Base-by-base conservation (phyloP, 768 basidiomycete species). In the Mycena floridula region DNA sequence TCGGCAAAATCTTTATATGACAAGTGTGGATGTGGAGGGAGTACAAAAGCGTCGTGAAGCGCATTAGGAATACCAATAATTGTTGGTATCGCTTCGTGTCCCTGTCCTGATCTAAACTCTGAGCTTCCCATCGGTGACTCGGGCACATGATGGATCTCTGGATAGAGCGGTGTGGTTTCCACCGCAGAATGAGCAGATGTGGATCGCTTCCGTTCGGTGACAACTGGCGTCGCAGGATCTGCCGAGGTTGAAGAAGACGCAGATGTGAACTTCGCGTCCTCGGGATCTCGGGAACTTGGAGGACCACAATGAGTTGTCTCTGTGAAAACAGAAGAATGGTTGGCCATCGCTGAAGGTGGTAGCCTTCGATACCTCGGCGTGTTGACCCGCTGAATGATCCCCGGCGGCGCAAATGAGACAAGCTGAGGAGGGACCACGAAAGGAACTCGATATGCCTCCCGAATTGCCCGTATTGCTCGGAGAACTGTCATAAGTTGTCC, bases 331-430 rank as follows among this genome's bases (percentile, higher is more conserved):
- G 45, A 52, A 56, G 25, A 45, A 36, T 2, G 35, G 18, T 2
- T 41, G 37, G 0, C 54, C 53, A 16, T 54, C 52, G 0, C 22
- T 9, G 43, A 52, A 45, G 23, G 47, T 23, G n/a, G 30, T 40
- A 18, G 41, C 39, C 1, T 36, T 27, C 8, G 30, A 6, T 24
- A 21, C n/a, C 6, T 42, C 22, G 1, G 52, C 40, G 35, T 58
- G 57, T 9, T 46, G 15, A 13, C n/a, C 20, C 30, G 55, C 41
- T 22, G 20, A 45, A 52, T 63, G 61, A 0, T 48, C 45, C 8
- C 9, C 27, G 18, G 51, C n/a, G n/a, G n/a, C n/a, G n/a, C n/a
- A n/a, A n/a, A n/a, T n/a, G n/a, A n/a, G n/a, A n/a, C n/a, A 63
- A 44, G 36, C 25, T 25, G 16, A 9, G 16, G 40, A 25, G 40